These are phyloP conservation scores for Adansonia madagascariensis DNA, from an alignment of 441 rosid species.

Conservation along the genomic window DNA sequence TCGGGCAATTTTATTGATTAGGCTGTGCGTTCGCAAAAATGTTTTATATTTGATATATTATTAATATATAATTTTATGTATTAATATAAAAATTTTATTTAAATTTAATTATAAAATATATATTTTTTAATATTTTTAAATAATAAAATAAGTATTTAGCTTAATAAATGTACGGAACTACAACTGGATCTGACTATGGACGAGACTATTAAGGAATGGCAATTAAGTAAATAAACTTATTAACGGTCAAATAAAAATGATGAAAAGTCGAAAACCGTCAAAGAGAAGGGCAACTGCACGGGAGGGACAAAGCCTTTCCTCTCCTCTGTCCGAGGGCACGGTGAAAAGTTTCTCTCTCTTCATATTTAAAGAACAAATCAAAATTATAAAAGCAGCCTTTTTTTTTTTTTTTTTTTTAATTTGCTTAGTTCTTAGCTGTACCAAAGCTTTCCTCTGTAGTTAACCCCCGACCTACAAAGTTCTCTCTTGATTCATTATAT, in stretches of 20 bases:
- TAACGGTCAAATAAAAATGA: background rate
- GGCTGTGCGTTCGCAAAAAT: too few species aligned
- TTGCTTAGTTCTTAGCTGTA: slow-evolving; percentile 43
- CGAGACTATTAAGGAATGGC: background rate
- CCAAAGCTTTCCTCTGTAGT: slow-evolving; percentile 25
- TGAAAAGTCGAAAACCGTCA: background rate
- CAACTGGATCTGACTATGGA: too few species aligned
- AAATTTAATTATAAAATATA: too few species aligned
- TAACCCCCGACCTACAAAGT: slow-evolving; percentile 31
- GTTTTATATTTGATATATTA: too few species aligned
- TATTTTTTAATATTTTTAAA: too few species aligned
- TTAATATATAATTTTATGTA: too few species aligned
- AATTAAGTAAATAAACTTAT: background rate
- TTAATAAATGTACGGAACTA: too few species aligned
- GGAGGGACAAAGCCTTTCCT: background rate
- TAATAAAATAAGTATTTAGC: too few species aligned
- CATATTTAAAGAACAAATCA: background rate
- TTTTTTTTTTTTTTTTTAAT: background rate
- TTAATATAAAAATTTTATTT: too few species aligned
- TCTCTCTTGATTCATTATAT: background rate
- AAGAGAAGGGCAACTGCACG: background rate
- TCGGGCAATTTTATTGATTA: too few species aligned
- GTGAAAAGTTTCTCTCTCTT: background rate
- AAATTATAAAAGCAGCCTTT: background rate
- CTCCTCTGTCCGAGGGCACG: background rate